Conservation (phyloP, 352 stramenopile species). For the Hyaloperonospora brassicae region DNA sequence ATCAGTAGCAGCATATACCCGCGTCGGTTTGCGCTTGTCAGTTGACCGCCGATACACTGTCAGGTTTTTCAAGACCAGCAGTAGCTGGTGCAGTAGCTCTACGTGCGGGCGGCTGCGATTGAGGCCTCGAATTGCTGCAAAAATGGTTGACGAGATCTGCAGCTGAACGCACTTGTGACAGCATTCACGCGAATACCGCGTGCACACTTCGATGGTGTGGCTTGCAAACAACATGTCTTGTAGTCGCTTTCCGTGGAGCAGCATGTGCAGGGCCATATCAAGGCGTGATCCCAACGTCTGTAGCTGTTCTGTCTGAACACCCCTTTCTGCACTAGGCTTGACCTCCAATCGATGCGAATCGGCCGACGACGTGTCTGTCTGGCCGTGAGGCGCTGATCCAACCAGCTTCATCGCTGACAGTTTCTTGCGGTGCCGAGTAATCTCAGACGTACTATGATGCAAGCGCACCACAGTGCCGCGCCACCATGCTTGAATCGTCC, state of each 20-base stretch:
- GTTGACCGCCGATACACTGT: slow-evolving; percentile 49
- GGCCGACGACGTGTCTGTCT: neutral
- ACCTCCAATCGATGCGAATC: slow-evolving; percentile 16
- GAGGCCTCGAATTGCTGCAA: slow-evolving; percentile 86
- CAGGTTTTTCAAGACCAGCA: slow-evolving; percentile 85
- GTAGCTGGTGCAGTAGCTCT: slow-evolving; percentile 86
- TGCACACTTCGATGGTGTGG: slow-evolving; percentile 89
- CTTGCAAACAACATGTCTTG: slow-evolving; percentile 89
- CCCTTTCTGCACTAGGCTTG: slow-evolving; percentile 15
- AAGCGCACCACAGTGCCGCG: slow-evolving; percentile 55
- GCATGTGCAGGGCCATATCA: slow-evolving; percentile 66
- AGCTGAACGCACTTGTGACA: slow-evolving; percentile 85
- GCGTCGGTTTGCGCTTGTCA: slow-evolving; percentile 31
- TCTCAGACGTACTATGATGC: slow-evolving; percentile 27
- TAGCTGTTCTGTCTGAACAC: slow-evolving; percentile 22
- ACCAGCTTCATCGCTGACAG: slow-evolving; percentile 48
- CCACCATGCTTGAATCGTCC: slow-evolving; percentile 62
- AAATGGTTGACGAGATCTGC: slow-evolving; percentile 86
- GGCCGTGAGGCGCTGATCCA: slow-evolving; percentile 1
- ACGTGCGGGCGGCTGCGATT: slow-evolving; percentile 94
- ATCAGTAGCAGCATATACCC: slow-evolving; percentile 12
- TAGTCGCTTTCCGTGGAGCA: slow-evolving; percentile 77
- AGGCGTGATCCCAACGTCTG: slow-evolving; percentile 52
- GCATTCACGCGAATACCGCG: slow-evolving; percentile 84
- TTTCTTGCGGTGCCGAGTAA: slow-evolving; percentile 51